phyloP scores from a whole-genome alignment of 2,329 filamentous ascomycete species.

The Coniosporium tulheliwenetii region DNA sequence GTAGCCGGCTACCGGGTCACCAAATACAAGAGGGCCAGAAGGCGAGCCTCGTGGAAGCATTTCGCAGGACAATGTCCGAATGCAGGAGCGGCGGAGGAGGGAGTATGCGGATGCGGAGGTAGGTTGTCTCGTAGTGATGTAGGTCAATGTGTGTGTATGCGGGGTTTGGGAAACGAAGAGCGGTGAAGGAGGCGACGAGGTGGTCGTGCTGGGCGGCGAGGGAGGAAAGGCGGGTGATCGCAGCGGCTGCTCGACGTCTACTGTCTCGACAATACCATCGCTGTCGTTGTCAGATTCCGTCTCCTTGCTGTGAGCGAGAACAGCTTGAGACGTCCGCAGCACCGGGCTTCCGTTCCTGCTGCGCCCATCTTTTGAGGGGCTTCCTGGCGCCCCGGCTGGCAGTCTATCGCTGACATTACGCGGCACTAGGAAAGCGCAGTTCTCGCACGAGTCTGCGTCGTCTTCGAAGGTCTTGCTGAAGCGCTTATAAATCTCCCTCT shows the following conservation, averaged over 20 bases:
- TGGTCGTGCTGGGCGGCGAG: slow-evolving; percentile 13
- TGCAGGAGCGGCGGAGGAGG: slow-evolving; percentile 38
- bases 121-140: slow-evolving; percentile 41
- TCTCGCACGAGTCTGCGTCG: slow-evolving; percentile 39
- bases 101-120: slow-evolving; percentile 37
- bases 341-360: slow-evolving; percentile 37
- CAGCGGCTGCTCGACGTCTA: slow-evolving; percentile 21
- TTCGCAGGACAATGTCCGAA: slow-evolving; percentile 42
- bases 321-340: slow-evolving; percentile 36
- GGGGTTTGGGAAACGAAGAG: slow-evolving; percentile 21
- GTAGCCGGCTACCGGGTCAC: slow-evolving; percentile 38
- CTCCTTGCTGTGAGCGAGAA: slow-evolving; percentile 31
- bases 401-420: slow-evolving; percentile 37
- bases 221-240: slow-evolving; percentile 19
- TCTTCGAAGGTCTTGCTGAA: slow-evolving; percentile 22
- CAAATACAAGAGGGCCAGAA: slow-evolving; percentile 42
- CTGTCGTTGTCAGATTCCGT: slow-evolving; percentile 1
- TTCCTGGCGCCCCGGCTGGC: slow-evolving; percentile 36
- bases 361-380: slow-evolving; percentile 30
- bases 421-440: slow-evolving; percentile 39
- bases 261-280: slow-evolving; percentile 9
- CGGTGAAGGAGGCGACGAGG: slow-evolving; percentile 16
- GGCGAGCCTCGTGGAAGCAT: slow-evolving; percentile 38
- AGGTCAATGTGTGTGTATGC: slow-evolving; percentile 41
- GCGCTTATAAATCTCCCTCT: slow-evolving; percentile 15